Conservation (phyloP, 2,329 filamentous ascomycete genomes). For the Pezicula radicicola region DNA sequence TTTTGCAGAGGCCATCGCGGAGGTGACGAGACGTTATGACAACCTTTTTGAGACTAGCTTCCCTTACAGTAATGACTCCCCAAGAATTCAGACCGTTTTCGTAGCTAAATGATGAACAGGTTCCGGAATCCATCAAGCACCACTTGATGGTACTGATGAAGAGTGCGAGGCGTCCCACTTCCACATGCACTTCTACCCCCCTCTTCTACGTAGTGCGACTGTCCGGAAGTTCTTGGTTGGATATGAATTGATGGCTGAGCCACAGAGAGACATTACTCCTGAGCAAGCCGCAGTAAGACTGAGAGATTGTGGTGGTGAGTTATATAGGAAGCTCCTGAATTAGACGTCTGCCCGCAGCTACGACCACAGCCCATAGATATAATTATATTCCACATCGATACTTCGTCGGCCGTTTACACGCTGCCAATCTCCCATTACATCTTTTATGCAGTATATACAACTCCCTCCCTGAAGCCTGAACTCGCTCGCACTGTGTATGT, state of each 20-base stretch:
- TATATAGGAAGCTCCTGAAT: constrained; percentile 66
- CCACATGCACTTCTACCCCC: constrained; percentile 97
- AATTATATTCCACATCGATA: background rate
- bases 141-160: constrained; percentile 74
- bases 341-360: background rate
- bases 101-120: constrained; percentile 37
- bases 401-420: background rate
- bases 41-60: constrained; percentile 97
- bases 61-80: constrained; percentile 70
- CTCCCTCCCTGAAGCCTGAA: background rate
- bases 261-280: constrained; percentile 96
- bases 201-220: constrained; percentile 84
- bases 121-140: constrained; percentile 95
- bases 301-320: constrained; percentile 69
- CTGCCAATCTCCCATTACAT: background rate
- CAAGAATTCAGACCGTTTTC: background rate
- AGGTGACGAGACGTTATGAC: constrained; percentile 89
- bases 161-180: constrained; percentile 87
- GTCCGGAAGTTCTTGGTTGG: constrained; percentile 96
- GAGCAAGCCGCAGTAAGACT: constrained; percentile 86
- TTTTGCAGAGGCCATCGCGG: constrained; percentile 81
- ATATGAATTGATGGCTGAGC: constrained; percentile 94
- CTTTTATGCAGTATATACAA: background rate
- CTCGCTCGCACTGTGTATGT: background rate
- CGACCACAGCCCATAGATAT: background rate